Conservation (phyloP, 2,329 filamentous ascomycete species). For the Trichoderma harzianum region DNA sequence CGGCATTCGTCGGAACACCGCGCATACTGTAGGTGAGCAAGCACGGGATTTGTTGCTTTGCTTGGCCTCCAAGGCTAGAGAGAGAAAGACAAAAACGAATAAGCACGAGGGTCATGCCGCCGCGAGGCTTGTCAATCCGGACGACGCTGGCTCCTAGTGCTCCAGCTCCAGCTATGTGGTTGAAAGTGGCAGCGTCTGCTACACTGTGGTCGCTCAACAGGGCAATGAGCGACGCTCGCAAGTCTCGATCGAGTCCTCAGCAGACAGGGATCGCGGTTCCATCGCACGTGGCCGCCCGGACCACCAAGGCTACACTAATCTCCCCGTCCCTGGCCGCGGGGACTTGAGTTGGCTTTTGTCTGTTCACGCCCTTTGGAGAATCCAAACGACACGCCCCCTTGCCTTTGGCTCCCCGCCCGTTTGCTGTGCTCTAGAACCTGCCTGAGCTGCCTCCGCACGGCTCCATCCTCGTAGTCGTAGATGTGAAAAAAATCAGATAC, state of each 20-base stretch:
- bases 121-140: background rate
- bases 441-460: background rate
- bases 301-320: conserved; percentile 20
- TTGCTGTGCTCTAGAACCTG: background rate
- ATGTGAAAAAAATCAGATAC: background rate
- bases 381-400: background rate
- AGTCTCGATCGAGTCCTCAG: conserved; percentile 17
- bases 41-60: background rate
- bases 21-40: background rate
- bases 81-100: background rate
- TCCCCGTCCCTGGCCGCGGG: conserved; percentile 18
- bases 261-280: conserved; percentile 16
- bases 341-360: background rate
- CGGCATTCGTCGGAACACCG: background rate
- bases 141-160: background rate
- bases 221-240: conserved; percentile 16
- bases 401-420: background rate
- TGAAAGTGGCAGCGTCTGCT: background rate
- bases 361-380: background rate
- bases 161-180: background rate
- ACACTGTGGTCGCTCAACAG: background rate
- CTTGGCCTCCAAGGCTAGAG: background rate
- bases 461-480: background rate
- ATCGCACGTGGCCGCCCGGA: conserved; percentile 24
- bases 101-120: background rate